Evolutionary conservation across 805 yeast species (phyloP), one percentile per base, ranked within the genome.

Genomic region (Pichia californica): DNA sequence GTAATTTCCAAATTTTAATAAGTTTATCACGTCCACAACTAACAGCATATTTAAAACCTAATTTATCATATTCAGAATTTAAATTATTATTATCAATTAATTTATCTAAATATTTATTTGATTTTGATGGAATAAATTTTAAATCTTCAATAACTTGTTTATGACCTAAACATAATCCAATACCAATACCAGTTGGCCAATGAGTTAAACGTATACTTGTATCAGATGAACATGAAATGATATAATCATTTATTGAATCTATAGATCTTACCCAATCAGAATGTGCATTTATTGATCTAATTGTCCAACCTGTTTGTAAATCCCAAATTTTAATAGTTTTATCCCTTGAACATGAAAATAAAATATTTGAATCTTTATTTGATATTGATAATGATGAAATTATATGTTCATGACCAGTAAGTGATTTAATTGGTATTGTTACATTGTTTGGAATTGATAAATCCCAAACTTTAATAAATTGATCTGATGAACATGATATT

Each of bases 341-440:
- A 54, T 83, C 91, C 45, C 89, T 66, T 1, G 88, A 80, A 26
- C 79, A 77, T 11, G 83, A 75, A 42, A 80, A 74, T 15, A 82
- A 56, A 14, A 68, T 68, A 23, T 65, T 63, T 3, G 79, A 74
- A 28, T 71, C 64, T 5, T 67, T 55, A 3, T 56, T 61, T 16
- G 77, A 70, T 56, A 83, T 81, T 13, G 67, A 64, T 7, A 86
- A 67, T 0, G 76, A 65, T 0, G 95, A 84, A 0, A 89, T 79
- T 1, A 93, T 77, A 58, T 89, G 96, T 47, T 88, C 94, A 63
- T 89, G 98, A 11, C 96, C 96, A 0, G 79, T 64, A 19, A 89
- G 62, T 1, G 88, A 78, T 30, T 87, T 69, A 1, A 77, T 57
- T 36, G 81, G 58, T 2, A 59, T 53, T 5, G 20, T 19, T 18